Base-by-base conservation (phyloP, 2,329 filamentous ascomycete genomes). In the Pseudopithomyces chartarum region DNA sequence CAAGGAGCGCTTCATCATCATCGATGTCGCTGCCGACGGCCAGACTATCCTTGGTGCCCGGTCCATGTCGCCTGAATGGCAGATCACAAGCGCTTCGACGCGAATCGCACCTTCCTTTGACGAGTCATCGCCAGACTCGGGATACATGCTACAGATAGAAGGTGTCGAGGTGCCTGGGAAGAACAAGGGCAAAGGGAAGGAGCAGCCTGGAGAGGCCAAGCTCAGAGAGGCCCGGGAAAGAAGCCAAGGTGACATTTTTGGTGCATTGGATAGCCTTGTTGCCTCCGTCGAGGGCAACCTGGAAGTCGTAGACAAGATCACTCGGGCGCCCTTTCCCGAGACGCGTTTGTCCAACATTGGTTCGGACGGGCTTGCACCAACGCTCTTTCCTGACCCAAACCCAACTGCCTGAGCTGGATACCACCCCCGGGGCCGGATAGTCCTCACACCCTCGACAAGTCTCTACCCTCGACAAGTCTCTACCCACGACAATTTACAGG, bases 41-140 rank as follows among this genome's bases (percentile, higher is more conserved):
- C 77, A 76, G 22, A 79, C 76, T 1, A 85, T 98, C 0, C 79
- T 84, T 0, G 86, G 85, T 55, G 89, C 90, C 1, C 86, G 89
- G 40, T 92, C 89, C 59, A 78, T 97, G 12, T 90, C 86, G 8
- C 79, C 87, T 0, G 85, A 89, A 48, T 98, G 94, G 88, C 87
- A 89, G 66, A 81, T 89, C 13, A 77, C 86, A 33, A 76, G 78
- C 15, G 82, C 83, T 0, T 76, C 76, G 10, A 75, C 90, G 10
- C 77, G 79, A 7, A 79, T 80, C 10, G 88, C 88, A 15, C 88
- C 88, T 1, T 88, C 85, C 1, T 90, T 87, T 70, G 84, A 85
- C 42, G 81, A 80, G 42, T 79, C 68, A 61, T 66, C 62, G 29
- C 72, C 61, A 12, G 73, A 75, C 33, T 77, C 77, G 39, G 78